phyloP scores from a whole-genome alignment of 805 yeast species.

The Metschnikowia colocasiae region DNA sequence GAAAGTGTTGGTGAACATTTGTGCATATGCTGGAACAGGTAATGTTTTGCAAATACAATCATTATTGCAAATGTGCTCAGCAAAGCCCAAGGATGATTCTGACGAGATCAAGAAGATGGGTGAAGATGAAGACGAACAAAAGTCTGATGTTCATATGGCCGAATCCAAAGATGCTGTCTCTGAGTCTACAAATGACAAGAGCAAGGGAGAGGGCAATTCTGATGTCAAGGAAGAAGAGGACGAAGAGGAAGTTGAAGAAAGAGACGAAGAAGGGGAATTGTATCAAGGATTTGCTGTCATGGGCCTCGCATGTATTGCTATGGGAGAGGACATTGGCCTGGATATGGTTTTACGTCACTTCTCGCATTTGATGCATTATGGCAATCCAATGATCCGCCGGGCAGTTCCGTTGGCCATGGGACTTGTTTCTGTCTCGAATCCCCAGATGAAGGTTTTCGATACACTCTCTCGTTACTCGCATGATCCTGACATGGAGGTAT shows the following conservation, averaged over 20 bases:
- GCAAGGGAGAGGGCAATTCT: conserved; percentile 16
- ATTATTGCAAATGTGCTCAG: conserved; percentile 81
- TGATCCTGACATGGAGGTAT: conserved; percentile 90
- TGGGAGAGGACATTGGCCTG: conserved; percentile 98
- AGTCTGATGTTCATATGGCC: conserved; percentile 22
- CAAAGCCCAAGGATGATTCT: conserved; percentile 55
- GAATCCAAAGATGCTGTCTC: conserved; percentile 33
- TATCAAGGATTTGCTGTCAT: conserved; percentile 87
- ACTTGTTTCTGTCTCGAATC: conserved; percentile 84
- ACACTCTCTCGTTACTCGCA: conserved; percentile 94
- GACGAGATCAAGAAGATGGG: conserved; percentile 57
- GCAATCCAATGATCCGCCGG: conserved; percentile 83
- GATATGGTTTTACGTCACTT: conserved; percentile 97
- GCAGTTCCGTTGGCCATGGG: conserved; percentile 99
- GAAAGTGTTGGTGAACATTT: conserved; percentile 83
- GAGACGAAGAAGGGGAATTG: conserved; percentile 49
- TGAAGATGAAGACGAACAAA: conserved; percentile 22
- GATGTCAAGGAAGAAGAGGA: conserved; percentile 17
- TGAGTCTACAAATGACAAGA: conserved; percentile 18
- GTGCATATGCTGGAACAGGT: conserved; percentile 97
- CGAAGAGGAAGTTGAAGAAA: conserved; percentile 26
- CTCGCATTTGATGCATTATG: conserved; percentile 97
- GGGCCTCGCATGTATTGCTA: conserved; percentile 89
- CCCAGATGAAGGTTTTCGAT: conserved; percentile 96
- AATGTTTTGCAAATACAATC: conserved; percentile 93